Evolutionary conservation across 768 basidiomycete species (phyloP).

Genomic region (Gymnopilus junonius): DNA sequence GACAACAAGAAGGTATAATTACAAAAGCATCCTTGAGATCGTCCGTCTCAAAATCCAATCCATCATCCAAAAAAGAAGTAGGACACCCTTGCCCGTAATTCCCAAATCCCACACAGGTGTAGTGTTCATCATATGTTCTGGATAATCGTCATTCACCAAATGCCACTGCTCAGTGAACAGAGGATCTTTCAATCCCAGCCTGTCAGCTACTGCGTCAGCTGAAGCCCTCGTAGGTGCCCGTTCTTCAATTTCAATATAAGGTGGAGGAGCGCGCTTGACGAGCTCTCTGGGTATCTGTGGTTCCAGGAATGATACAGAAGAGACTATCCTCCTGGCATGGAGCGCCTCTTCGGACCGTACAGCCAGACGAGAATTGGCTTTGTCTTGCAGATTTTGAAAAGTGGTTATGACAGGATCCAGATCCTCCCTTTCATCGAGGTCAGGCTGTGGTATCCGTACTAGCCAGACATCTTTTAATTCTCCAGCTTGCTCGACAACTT

Average conservation of each 20-base stretch:
- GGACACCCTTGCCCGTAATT: conserved; percentile 83
- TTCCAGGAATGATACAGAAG: conserved; percentile 60
- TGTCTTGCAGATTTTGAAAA: conserved; percentile 46
- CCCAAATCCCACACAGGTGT: conserved; percentile 90
- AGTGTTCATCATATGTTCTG: conserved; percentile 88
- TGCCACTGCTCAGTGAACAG: conserved; percentile 91
- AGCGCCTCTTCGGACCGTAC: conserved; percentile 46
- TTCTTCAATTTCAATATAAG: background rate
- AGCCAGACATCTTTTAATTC: conserved; percentile 84
- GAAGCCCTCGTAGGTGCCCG: conserved; percentile 43
- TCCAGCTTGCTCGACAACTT: conserved; percentile 87
- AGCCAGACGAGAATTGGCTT: conserved; percentile 34
- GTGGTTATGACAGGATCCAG: conserved; percentile 54
- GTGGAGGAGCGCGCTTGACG: conserved; percentile 69
- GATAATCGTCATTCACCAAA: conserved; percentile 82
- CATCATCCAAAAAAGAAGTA: conserved; percentile 93
- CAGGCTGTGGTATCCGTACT: conserved; percentile 59
- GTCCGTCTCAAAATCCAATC: conserved; percentile 83
- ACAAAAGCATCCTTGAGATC: conserved; percentile 94
- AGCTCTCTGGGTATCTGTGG: conserved; percentile 69
- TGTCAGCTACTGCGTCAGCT: conserved; percentile 51
- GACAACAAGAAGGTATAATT: conserved; percentile 34
- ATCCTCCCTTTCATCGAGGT: conserved; percentile 36
- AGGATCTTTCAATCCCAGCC: conserved; percentile 77
- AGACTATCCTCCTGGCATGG: conserved; percentile 46